These are phyloP conservation scores for Penicillium griseofulvum DNA, from an alignment of 2,329 filamentous ascomycete genomes.

Conservation along the genomic window DNA sequence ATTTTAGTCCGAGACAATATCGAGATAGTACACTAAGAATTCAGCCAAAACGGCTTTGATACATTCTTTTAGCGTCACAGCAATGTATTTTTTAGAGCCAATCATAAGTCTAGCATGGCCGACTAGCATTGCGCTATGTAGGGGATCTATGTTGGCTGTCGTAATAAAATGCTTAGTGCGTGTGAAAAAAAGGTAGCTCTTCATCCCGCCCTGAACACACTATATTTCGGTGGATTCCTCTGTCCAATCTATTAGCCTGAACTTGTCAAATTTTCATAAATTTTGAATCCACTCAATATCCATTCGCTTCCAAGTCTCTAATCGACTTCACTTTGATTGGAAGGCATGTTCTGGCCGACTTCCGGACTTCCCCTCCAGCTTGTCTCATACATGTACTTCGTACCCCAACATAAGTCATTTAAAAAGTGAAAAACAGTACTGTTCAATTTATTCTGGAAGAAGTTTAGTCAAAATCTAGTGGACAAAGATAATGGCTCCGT, in stretches of 20 bases:
- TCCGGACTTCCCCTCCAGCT: not conserved
- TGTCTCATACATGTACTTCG: not conserved
- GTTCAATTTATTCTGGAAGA: not conserved
- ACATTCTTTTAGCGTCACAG: not conserved
- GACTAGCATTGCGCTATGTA: not conserved
- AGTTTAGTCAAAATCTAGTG: no score
- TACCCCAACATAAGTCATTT: not conserved
- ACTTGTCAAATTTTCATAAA: not conserved
- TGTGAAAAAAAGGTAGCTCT: not conserved
- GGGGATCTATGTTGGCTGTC: not conserved
- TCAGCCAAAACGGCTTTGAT: not conserved
- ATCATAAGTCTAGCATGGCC: not conserved
- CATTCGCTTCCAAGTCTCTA: no score
- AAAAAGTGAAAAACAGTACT: not conserved
- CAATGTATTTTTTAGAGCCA: not conserved
- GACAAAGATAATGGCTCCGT: not conserved
- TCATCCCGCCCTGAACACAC: not conserved
- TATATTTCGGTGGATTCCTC: not conserved
- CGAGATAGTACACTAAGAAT: not conserved
- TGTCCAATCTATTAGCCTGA: not conserved
- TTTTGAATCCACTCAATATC: not conserved
- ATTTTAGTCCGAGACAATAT: not conserved
- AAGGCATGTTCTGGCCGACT: not conserved
- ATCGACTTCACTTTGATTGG: not conserved
- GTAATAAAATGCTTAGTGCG: conserved; percentile 2